Evolutionary conservation across 2,329 filamentous ascomycete genomes (phyloP).

Genomic region (Talaromyces sp.): DNA sequence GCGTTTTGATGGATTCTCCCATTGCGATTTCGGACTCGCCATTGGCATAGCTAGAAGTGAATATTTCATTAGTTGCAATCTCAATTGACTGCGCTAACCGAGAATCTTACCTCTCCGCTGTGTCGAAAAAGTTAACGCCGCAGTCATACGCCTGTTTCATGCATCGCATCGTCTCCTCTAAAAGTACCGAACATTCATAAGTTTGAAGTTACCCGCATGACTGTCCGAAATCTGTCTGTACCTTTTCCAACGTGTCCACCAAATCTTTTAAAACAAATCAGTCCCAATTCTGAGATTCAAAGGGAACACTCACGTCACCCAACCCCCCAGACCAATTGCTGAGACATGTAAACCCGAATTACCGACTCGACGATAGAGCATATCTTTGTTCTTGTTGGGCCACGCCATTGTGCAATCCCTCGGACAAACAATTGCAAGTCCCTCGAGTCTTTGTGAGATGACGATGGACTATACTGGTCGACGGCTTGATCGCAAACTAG

Average conservation of each 20-base stretch:
- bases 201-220: not conserved
- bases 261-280: constrained; percentile 33
- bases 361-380: constrained; percentile 63
- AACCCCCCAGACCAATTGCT: constrained; percentile 61
- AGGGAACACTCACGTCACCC: constrained; percentile 52
- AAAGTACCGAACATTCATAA: not conserved
- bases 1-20: constrained; percentile 55
- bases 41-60: constrained; percentile 39
- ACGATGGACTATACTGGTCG: not conserved
- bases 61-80: not conserved
- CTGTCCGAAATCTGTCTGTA: constrained; percentile 27
- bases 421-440: not conserved
- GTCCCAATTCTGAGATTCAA: not conserved
- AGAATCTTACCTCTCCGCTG: constrained; percentile 42
- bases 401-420: not conserved
- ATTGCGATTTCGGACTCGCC: constrained; percentile 55
- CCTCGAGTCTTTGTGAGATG: not conserved
- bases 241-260: constrained; percentile 69
- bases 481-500: too few relatives aligned
- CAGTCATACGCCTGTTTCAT: constrained; percentile 54
- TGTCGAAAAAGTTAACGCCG: constrained; percentile 57
- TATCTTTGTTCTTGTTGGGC: constrained; percentile 3
- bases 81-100: not conserved
- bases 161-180: constrained; percentile 37
- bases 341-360: constrained; percentile 71